Conservation (phyloP, 345 rosid genomes). For the Mangifera indica region DNA sequence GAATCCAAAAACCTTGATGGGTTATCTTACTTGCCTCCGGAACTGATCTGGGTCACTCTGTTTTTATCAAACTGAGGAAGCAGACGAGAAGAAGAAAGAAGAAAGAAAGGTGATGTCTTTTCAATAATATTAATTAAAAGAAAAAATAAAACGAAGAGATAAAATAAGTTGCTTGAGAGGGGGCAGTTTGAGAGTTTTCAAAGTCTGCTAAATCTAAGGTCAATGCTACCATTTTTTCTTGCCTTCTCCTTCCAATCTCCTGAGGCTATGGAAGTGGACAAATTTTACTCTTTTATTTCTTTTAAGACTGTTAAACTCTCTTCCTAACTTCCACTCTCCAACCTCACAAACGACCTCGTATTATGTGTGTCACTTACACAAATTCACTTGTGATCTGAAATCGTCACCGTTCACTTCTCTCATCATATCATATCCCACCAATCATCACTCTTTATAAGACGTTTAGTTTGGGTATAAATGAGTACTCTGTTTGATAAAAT, state of each 20-base stretch:
- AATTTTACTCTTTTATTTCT: slow-evolving; percentile 21
- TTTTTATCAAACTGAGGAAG: slow-evolving; percentile 11
- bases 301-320: slow-evolving; percentile 6
- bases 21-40: slow-evolving; percentile 40
- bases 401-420: neutral
- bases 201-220: slow-evolving; percentile 57
- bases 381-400: neutral
- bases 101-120: neutral
- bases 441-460: neutral
- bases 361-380: neutral
- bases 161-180: slow-evolving; percentile 28
- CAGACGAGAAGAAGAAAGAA: slow-evolving; percentile 24
- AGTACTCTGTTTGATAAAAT: too few relatives aligned
- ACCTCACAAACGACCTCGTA: neutral
- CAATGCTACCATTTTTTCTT: slow-evolving; percentile 64
- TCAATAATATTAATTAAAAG: slow-evolving; percentile 17
- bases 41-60: slow-evolving; percentile 48
- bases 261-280: slow-evolving; percentile 41
- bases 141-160: slow-evolving; percentile 31
- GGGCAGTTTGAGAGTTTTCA: slow-evolving; percentile 51
- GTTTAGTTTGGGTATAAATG: too few relatives aligned
- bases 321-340: neutral
- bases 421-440: neutral
- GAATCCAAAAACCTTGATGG: slow-evolving; percentile 26
- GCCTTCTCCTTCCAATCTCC: slow-evolving; percentile 47